Conservation (phyloP, 352 stramenopile genomes). For the Globisporangium okanoganense region DNA sequence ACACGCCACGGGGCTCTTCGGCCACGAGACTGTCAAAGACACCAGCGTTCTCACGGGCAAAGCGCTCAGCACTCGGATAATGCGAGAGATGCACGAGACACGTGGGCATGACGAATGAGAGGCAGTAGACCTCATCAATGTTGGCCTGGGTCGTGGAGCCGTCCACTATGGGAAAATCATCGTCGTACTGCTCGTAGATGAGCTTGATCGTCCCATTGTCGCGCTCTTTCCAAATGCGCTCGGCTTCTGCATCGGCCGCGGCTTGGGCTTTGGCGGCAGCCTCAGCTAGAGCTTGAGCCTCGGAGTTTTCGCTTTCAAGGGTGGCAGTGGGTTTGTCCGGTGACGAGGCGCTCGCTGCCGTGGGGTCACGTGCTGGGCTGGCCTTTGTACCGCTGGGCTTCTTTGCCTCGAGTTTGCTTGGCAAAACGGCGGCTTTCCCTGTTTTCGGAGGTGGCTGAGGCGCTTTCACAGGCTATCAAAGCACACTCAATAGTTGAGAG, state of each 20-base stretch:
- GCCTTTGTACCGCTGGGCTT: background rate
- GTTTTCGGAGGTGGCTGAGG: background rate
- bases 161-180: slow-evolving; percentile 75
- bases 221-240: slow-evolving; percentile 34
- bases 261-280: background rate
- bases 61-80: slow-evolving; percentile 44
- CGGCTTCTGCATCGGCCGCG: slow-evolving; percentile 13
- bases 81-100: slow-evolving; percentile 72
- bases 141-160: slow-evolving; percentile 68
- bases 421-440: background rate
- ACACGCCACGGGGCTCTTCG: slow-evolving; percentile 73
- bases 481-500: background rate
- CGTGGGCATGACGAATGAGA: slow-evolving; percentile 88
- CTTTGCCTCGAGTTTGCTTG: slow-evolving; percentile 1
- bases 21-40: slow-evolving; percentile 51
- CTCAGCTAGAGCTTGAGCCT: slow-evolving; percentile 7
- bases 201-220: slow-evolving; percentile 68
- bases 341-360: background rate
- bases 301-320: background rate
- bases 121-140: slow-evolving; percentile 84
- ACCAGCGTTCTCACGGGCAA: slow-evolving; percentile 43
- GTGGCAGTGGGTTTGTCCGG: no score
- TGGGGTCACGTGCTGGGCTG: background rate
- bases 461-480: background rate
- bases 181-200: slow-evolving; percentile 87